Evolutionary conservation across 345 rosid species (phyloP).

Genomic region (Eucalyptus pumila): DNA sequence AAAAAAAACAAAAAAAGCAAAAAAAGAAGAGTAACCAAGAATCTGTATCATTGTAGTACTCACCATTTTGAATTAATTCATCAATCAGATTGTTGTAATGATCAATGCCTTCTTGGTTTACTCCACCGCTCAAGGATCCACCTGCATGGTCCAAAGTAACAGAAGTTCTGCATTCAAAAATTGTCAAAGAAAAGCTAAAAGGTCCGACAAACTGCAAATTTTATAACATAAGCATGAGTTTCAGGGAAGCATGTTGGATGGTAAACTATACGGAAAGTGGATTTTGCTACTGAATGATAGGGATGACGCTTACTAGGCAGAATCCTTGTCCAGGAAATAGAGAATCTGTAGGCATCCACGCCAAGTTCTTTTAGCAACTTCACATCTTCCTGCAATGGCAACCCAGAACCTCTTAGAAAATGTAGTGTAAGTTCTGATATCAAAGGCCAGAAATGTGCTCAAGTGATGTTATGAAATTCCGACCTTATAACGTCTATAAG

Average conservation of each 20-base stretch:
- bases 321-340: slow-evolving; percentile 1
- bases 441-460: neutral
- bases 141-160: neutral
- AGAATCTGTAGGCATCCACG: neutral
- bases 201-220: neutral
- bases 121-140: slow-evolving; percentile 30
- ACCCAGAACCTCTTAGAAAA: neutral
- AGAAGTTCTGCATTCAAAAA: neutral
- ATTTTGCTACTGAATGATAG: neutral
- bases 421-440: neutral
- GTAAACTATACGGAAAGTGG: neutral
- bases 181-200: neutral
- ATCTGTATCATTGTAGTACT: neutral
- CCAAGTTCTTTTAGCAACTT: neutral
- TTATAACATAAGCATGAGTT: neutral
- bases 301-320: neutral
- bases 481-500: neutral
- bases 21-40: neutral
- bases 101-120: slow-evolving; percentile 34
- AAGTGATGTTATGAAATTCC: neutral
- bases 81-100: slow-evolving; percentile 46
- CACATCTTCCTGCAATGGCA: neutral
- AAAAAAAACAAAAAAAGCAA: too few relatives aligned
- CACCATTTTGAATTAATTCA: slow-evolving; percentile 5
- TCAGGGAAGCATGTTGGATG: neutral